Percentiles rank a stretch among this genome's conserved stretches.
phyloP scores from a whole-genome alignment of 2,329 filamentous ascomycete genomes.

The Sporothrix brunneoviolacea region DNA sequence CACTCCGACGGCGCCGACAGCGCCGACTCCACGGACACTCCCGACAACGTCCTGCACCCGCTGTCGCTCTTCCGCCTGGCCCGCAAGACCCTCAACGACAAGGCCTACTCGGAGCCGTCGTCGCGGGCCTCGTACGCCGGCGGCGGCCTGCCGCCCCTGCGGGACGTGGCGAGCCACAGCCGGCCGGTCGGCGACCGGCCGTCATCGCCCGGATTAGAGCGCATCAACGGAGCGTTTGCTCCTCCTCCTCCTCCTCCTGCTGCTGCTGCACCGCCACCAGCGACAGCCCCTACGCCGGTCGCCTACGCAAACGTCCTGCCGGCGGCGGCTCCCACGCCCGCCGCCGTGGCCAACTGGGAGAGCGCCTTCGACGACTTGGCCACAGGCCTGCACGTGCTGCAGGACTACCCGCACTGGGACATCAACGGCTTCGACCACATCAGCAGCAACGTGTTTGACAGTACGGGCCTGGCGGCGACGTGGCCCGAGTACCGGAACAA shows the following conservation, averaged over 20 bases:
- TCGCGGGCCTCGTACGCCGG: slow-evolving; percentile 3
- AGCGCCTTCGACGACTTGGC: slow-evolving; percentile 4
- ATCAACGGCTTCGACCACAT: slow-evolving; percentile 1
- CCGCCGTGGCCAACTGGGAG: background rate
- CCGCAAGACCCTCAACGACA: slow-evolving; percentile 9
- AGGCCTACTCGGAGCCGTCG: background rate
- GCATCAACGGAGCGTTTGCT: no score
- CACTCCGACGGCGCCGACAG: background rate
- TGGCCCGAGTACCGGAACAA: slow-evolving; percentile 20
- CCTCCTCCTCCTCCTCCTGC: no score
- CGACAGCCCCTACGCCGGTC: background rate
- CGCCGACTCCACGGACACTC: background rate
- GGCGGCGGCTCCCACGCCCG: background rate
- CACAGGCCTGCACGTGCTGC: background rate
- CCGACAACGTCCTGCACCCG: slow-evolving; percentile 9
- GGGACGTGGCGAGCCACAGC: background rate
- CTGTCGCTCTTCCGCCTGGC: slow-evolving; percentile 9
- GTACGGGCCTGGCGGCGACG: background rate
- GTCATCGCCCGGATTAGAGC: background rate
- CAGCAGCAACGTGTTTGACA: background rate
- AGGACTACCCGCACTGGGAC: slow-evolving; percentile 8
- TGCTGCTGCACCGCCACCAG: background rate
- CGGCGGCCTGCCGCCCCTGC: slow-evolving; percentile 2
- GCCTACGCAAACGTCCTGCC: background rate
- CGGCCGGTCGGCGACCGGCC: background rate